A percentile compares a stretch with the other conserved stretches of the same genome.
phyloP scores from a whole-genome alignment of 495 filamentous ascomycete species.

The Neurospora sp. region DNA sequence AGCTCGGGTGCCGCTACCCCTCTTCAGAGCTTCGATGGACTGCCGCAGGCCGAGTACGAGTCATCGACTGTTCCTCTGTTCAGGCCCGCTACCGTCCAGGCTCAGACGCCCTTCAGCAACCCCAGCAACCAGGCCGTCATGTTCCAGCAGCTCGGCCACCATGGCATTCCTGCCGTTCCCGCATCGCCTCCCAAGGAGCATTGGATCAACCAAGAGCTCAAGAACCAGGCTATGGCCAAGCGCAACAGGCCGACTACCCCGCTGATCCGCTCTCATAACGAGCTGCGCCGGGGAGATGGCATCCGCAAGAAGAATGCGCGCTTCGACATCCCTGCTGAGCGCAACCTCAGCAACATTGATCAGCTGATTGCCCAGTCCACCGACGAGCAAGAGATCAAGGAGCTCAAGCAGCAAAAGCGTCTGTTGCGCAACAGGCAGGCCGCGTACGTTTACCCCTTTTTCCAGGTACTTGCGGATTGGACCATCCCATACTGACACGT shows the following conservation, averaged over 20 bases:
- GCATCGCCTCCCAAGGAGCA: conserved; percentile 46
- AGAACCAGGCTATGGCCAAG: conserved; percentile 54
- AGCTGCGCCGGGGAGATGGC: conserved; percentile 73
- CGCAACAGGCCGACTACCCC: conserved; percentile 62
- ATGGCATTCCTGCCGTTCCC: conserved; percentile 29
- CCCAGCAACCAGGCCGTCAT: conserved; percentile 36
- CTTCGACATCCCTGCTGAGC: conserved; percentile 92
- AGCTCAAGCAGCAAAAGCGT: conserved; percentile 96
- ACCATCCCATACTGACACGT: conserved; percentile 27
- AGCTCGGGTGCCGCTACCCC: conserved; percentile 40
- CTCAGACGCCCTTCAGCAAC: conserved; percentile 44
- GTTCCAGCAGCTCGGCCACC: conserved; percentile 39
- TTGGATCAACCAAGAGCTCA: conserved; percentile 43
- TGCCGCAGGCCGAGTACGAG: conserved; percentile 46
- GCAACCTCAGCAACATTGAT: conserved; percentile 92
- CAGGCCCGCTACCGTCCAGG: conserved; percentile 33
- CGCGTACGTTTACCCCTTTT: conserved; percentile 54
- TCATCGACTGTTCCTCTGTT: conserved; percentile 43
- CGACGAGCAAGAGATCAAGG: conserved; percentile 93
- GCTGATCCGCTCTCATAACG: conserved; percentile 66
- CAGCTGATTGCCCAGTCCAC: conserved; percentile 76
- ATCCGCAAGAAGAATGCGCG: conserved; percentile 99
- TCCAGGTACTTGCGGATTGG: conserved; percentile 10
- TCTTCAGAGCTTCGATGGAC: conserved; percentile 50
- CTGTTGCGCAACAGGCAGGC: conserved; percentile 91